Base-by-base conservation (phyloP, 345 rosid species). In the Populus euphratica region DNA sequence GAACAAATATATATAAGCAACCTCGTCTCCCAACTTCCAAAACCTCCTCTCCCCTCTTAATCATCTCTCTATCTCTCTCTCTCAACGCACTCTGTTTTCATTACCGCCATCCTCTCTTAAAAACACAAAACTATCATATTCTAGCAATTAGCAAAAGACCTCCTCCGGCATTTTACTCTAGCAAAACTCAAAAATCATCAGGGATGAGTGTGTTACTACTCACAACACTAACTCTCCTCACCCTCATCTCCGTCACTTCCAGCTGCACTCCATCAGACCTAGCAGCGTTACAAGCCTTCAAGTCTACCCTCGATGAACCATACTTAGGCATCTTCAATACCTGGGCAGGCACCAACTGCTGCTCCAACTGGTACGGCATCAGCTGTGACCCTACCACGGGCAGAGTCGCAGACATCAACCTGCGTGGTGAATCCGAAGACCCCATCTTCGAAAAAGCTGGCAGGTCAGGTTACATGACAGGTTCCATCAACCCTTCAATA, bases 371-470 rank as follows among this genome's bases (percentile, higher is more conserved):
- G 98, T 90, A 90, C 81, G 98, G 97, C 70, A 73, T 95, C 77
- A 90, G 91, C 88, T 93, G 97, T 75, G 85, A 93, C 84, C 94
- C 98, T 12, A 85, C 88, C 38, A 61, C 87, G 43, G 79, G 71
- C 59, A 90, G 94, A 31, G 98, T 95, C 82, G 79, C 92, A 6
- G 98, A 92, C 79, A 78, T 95, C 62, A 87, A 84, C 72, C 96
- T 95, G 62, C 97, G 99, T 0, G 99, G 99, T 5, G 99, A 94
- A 81, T 93, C 98, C 0, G 97, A 93, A 82, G 99, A 95, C 78
- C 94, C 92, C 7, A 86, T 93, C 78, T 90, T 95, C 68, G 82
- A 78, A 18, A 89, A 89, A 54, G 87, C 94, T 12, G 97, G 98
- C 72, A 87, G 90, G 54, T 81, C 94, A 33, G 94, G 94, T 49